Percentiles rank a stretch among this genome's conserved stretches.
phyloP scores from a whole-genome alignment of 2,329 filamentous ascomycete species.

The Curvularia sp. region DNA sequence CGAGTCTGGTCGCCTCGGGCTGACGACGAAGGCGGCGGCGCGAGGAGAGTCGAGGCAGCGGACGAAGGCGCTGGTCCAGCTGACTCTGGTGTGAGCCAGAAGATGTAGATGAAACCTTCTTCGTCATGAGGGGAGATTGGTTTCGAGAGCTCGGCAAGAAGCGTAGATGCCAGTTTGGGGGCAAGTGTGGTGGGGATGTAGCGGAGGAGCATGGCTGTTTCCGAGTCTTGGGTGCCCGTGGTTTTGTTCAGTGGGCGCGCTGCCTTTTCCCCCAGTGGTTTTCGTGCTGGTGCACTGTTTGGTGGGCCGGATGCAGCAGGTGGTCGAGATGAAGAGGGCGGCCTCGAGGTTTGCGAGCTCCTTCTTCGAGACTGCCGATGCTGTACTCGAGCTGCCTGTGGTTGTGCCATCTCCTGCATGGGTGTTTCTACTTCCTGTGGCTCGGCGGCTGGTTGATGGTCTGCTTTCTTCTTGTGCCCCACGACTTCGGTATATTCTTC shows the following conservation, averaged over 20 bases:
- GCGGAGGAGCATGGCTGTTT: conserved; percentile 61
- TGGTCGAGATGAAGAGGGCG: conserved; percentile 10
- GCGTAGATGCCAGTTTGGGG: conserved; percentile 70
- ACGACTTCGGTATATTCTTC: conserved; percentile 52
- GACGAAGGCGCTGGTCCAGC: conserved; percentile 62
- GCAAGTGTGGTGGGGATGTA: conserved; percentile 74
- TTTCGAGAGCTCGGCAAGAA: conserved; percentile 79
- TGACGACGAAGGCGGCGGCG: conserved; percentile 60
- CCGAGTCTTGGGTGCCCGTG: conserved; percentile 20
- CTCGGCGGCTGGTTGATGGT: conserved; percentile 11
- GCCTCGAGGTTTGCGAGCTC: conserved; percentile 9
- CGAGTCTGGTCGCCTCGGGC: conserved; percentile 19
- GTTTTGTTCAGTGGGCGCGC: conserved; percentile 35
- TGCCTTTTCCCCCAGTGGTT: conserved; percentile 38
- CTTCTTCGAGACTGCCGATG: conserved; percentile 12
- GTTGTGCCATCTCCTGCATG: conserved; percentile 26
- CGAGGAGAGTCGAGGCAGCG: conserved; percentile 55
- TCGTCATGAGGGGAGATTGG: conserved; percentile 78
- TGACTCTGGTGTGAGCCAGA: conserved; percentile 82
- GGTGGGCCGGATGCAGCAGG: conserved; percentile 5
- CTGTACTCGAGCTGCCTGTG: conserved; percentile 14
- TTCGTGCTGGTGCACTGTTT: conserved; percentile 30
- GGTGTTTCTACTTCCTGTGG: conserved; percentile 18
- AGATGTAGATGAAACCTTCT: conserved; percentile 94
- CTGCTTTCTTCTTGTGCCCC: conserved; percentile 49